These are phyloP conservation scores for Populus euphratica DNA, from an alignment of 345 rosid genomes.

Conservation along the genomic window DNA sequence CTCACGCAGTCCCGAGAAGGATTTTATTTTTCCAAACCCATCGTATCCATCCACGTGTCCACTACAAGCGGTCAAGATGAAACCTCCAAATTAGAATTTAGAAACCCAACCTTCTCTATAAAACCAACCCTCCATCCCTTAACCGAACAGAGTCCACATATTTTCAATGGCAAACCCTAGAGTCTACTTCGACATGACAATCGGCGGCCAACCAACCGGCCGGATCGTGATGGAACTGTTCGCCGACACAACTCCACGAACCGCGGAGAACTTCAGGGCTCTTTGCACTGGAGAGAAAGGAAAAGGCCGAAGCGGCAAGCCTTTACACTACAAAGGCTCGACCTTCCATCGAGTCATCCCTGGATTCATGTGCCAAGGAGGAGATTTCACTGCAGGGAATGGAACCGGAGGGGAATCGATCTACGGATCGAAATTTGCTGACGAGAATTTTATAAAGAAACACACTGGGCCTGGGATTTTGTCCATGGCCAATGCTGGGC, in stretches of 20 bases:
- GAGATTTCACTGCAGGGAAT: constrained; percentile 75
- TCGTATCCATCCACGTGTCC: constrained; percentile 9
- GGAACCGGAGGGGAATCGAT: constrained; percentile 87
- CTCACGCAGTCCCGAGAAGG: not conserved
- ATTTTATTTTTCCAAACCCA: not conserved
- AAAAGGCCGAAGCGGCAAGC: constrained; percentile 50
- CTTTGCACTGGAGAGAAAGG: constrained; percentile 86
- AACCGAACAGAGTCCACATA: not conserved
- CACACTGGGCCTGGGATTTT: constrained; percentile 67
- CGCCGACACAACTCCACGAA: constrained; percentile 31
- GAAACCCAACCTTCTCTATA: not conserved
- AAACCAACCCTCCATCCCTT: not conserved
- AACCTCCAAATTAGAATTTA: not conserved
- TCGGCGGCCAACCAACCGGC: constrained; percentile 18
- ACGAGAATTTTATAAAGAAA: constrained; percentile 75
- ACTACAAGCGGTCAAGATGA: constrained; percentile 2
- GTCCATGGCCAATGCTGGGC: constrained; percentile 82
- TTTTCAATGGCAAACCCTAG: constrained; percentile 17
- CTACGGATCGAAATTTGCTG: constrained; percentile 63
- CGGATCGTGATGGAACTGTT: constrained; percentile 25
- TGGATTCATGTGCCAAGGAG: constrained; percentile 83
- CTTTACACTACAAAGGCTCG: constrained; percentile 80
- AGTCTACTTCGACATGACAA: constrained; percentile 18
- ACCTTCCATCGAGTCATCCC: constrained; percentile 78
- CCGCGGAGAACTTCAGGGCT: constrained; percentile 82